Percentiles rank a stretch among this genome's conserved stretches.
These are phyloP conservation scores for Comarum palustre DNA, from an alignment of 306 rosid genomes.

Conservation along the genomic window DNA sequence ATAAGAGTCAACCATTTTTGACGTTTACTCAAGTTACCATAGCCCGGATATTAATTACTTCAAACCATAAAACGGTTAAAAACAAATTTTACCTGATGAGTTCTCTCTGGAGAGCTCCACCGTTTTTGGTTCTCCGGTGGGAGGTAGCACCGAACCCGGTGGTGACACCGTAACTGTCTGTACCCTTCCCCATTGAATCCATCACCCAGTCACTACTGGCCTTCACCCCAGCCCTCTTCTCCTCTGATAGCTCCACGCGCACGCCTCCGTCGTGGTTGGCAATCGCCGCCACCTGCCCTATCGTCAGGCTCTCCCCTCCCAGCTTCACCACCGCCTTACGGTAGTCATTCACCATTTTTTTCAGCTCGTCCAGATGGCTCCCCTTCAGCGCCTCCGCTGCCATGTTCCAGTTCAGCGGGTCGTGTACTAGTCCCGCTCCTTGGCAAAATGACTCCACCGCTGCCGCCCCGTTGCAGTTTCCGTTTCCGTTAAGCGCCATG, in stretches of 20 bases:
- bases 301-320: conserved; percentile 55
- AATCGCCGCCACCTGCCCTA: conserved; percentile 73
- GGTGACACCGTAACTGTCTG: conserved; percentile 83
- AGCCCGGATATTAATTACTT: neutral
- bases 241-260: conserved; percentile 53
- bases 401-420: conserved; percentile 64
- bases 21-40: neutral
- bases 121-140: conserved; percentile 80
- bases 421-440: neutral
- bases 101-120: conserved; percentile 86
- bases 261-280: conserved; percentile 24
- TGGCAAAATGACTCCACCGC: conserved; percentile 28
- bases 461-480: neutral
- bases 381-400: conserved; percentile 63
- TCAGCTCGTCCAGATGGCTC: conserved; percentile 76
- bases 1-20: too few species aligned
- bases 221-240: conserved; percentile 50
- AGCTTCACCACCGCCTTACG: conserved; percentile 51
- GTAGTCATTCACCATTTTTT: conserved; percentile 68
- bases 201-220: conserved; percentile 90
- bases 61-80: neutral
- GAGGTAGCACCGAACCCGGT: conserved; percentile 97
- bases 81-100: conserved; percentile 57
- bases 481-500: neutral
- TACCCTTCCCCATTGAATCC: conserved; percentile 67